Conservation (phyloP, 169 alveolate genomes). For the Babesia ovis region DNA sequence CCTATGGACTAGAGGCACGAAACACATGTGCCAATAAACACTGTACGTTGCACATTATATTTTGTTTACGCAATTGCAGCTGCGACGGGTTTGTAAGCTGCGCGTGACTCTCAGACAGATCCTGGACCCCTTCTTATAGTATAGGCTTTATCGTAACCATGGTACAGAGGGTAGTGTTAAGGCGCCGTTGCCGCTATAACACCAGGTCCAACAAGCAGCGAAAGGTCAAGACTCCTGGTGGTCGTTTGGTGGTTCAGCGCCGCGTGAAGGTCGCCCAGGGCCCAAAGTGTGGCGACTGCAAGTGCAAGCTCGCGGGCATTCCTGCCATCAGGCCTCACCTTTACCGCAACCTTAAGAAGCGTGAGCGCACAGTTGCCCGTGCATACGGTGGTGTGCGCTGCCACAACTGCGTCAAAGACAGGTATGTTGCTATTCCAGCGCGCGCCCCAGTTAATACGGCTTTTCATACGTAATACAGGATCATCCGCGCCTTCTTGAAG, state of each 20-base stretch:
- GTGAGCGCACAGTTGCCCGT: slow-evolving; percentile 86
- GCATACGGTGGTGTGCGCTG: slow-evolving; percentile 89
- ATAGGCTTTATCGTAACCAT: slow-evolving; percentile 56
- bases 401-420: slow-evolving; percentile 82
- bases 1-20: background rate
- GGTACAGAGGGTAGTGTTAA: slow-evolving; percentile 88
- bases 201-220: slow-evolving; percentile 85
- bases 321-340: slow-evolving; percentile 80
- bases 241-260: slow-evolving; percentile 75
- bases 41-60: background rate
- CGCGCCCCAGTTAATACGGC: background rate
- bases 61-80: background rate
- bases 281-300: slow-evolving; percentile 84
- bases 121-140: background rate
- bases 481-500: slow-evolving; percentile 88
- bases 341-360: slow-evolving; percentile 69
- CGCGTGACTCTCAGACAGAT: background rate
- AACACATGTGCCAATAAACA: too few relatives aligned
- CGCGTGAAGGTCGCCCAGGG: slow-evolving; percentile 75
- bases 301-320: slow-evolving; percentile 74
- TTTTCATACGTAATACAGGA: slow-evolving; percentile 56
- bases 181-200: slow-evolving; percentile 84
- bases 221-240: slow-evolving; percentile 90
- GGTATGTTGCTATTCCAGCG: slow-evolving; percentile 26
- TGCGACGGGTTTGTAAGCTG: slow-evolving; percentile 1